phyloP scores from a whole-genome alignment of 2,329 filamentous ascomycete species.

The Talaromyces sp. region DNA sequence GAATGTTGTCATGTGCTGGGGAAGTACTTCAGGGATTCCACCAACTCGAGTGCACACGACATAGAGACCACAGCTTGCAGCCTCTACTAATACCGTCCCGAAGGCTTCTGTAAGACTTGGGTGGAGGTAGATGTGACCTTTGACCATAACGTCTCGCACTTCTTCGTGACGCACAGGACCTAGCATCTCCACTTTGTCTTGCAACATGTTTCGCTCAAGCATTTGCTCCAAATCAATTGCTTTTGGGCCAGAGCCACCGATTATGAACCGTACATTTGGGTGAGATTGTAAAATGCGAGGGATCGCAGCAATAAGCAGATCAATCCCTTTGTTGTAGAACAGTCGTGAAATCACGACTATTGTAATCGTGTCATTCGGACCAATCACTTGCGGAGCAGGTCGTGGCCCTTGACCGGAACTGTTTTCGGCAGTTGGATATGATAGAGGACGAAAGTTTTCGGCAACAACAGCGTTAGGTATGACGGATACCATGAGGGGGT shows the following conservation, averaged over 20 bases:
- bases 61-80: constrained; percentile 90
- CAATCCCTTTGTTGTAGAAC: constrained; percentile 98
- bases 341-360: constrained; percentile 96
- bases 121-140: constrained; percentile 93
- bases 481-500: constrained; percentile 94
- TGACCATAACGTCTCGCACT: constrained; percentile 94
- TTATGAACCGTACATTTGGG: constrained; percentile 92
- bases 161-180: constrained; percentile 92
- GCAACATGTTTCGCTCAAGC: constrained; percentile 89
- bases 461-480: constrained; percentile 97
- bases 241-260: constrained; percentile 91
- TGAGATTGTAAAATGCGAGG: constrained; percentile 85
- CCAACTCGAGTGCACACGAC: constrained; percentile 96
- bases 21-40: constrained; percentile 92
- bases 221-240: constrained; percentile 98
- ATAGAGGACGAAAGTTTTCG: constrained; percentile 81
- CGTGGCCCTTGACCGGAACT: constrained; percentile 25
- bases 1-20: constrained; percentile 95
- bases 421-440: constrained; percentile 38
- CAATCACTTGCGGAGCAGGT: constrained; percentile 61
- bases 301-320: constrained; percentile 92
- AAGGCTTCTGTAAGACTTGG: constrained; percentile 95
- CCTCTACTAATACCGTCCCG: constrained; percentile 95
- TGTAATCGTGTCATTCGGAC: constrained; percentile 81
- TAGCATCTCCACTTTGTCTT: constrained; percentile 88